These are phyloP conservation scores for Tieghemiomyces parasiticus DNA, from an alignment of 192 early-diverging fungal genomes.

Conservation along the genomic window DNA sequence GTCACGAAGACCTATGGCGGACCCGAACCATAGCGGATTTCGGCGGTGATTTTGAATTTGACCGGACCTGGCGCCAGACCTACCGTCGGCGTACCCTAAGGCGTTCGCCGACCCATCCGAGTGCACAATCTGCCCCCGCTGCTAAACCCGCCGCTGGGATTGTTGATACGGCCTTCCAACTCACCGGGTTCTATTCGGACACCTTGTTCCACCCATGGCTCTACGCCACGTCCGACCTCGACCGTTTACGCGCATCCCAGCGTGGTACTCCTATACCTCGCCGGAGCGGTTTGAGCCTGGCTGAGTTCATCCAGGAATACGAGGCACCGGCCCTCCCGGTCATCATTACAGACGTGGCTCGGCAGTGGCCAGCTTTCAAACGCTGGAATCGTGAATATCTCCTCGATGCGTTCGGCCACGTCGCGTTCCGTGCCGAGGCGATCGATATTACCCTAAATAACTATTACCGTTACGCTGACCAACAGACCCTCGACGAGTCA, in stretches of 20 bases:
- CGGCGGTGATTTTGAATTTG: slow-evolving; percentile 34
- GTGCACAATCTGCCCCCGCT: no score
- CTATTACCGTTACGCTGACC: slow-evolving; percentile 34
- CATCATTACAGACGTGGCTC: slow-evolving; percentile 44
- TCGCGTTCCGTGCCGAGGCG: slow-evolving; percentile 41
- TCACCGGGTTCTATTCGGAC: slow-evolving; percentile 43
- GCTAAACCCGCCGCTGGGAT: slow-evolving; percentile 11
- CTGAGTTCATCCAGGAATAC: slow-evolving; percentile 32
- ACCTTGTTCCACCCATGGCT: slow-evolving; percentile 40
- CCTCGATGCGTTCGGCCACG: slow-evolving; percentile 22
- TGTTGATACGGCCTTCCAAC: slow-evolving; percentile 17
- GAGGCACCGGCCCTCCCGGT: slow-evolving; percentile 37
- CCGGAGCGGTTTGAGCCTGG: slow-evolving; percentile 17
- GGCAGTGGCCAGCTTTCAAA: slow-evolving; percentile 37
- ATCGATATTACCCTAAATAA: slow-evolving; percentile 37
- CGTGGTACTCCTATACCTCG: slow-evolving; percentile 29
- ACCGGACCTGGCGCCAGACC: slow-evolving; percentile 38
- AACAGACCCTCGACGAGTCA: slow-evolving; percentile 32
- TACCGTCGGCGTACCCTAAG: slow-evolving; percentile 18
- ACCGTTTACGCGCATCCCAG: slow-evolving; percentile 23
- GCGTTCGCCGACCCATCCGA: not conserved
- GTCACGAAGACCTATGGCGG: slow-evolving; percentile 49
- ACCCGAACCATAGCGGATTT: slow-evolving; percentile 26
- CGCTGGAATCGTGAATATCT: slow-evolving; percentile 43
- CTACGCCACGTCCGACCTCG: slow-evolving; percentile 29